Percentiles rank a stretch among this genome's conserved stretches.
Conservation (phyloP, 345 rosid genomes). For the Zanthoxylum bungeanum region DNA sequence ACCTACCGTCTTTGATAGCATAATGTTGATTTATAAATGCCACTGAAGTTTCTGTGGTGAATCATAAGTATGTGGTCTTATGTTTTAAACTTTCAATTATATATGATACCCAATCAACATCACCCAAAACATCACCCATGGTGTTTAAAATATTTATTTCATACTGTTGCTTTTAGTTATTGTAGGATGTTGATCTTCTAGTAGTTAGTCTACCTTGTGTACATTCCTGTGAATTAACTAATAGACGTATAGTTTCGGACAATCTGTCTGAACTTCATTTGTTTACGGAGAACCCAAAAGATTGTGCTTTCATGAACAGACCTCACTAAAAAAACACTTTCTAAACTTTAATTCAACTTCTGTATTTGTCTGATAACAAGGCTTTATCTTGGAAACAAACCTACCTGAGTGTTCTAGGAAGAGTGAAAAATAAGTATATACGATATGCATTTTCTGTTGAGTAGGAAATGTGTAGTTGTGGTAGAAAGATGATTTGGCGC, state of each 20-base stretch:
- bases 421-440: too few relatives aligned
- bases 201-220: not conserved
- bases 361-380: not conserved
- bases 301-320: not conserved
- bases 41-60: not conserved
- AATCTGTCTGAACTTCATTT: not conserved
- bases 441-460: not conserved
- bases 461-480: not conserved
- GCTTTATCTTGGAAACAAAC: not conserved
- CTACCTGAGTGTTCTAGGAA: not conserved
- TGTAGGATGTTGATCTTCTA: not conserved
- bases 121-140: too few relatives aligned
- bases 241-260: not conserved
- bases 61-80: not conserved
- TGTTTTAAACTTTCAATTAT: too few relatives aligned
- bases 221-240: not conserved
- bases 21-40: not conserved
- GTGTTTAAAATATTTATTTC: not conserved
- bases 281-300: not conserved
- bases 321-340: not conserved
- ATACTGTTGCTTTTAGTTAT: not conserved
- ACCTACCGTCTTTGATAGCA: too few relatives aligned
- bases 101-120: too few relatives aligned
- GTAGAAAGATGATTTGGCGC: not conserved
- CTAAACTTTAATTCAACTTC: not conserved